Percentiles rank a stretch among this genome's conserved stretches.
These are phyloP conservation scores for Aspergillus phoenicis DNA, from an alignment of 2,329 filamentous ascomycete genomes.

Conservation along the genomic window DNA sequence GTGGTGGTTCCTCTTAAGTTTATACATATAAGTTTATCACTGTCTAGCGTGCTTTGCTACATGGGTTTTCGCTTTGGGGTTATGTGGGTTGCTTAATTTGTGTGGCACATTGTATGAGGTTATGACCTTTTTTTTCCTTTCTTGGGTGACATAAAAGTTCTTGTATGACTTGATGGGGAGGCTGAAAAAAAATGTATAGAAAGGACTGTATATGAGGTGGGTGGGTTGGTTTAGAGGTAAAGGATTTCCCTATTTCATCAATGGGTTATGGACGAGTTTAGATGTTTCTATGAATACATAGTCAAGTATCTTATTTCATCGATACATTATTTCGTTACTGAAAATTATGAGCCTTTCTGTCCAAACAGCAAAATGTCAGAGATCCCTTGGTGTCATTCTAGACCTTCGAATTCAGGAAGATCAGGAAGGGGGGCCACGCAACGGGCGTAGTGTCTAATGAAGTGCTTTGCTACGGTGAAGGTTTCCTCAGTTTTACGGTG, in stretches of 20 bases:
- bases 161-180: not conserved
- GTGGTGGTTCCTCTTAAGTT: constrained; percentile 43
- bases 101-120: not conserved
- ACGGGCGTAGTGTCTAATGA: no score
- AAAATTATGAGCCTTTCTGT: no score
- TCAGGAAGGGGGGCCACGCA: no score
- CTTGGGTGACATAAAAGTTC: not conserved
- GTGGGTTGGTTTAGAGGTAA: not conserved
- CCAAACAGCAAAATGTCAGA: no score
- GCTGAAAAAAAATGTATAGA: not conserved
- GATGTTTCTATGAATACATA: no score
- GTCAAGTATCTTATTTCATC: no score
- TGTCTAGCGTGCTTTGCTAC: constrained; percentile 4
- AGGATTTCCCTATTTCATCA: not conserved
- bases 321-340: no score
- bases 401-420: no score
- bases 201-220: not conserved
- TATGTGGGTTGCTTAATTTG: not conserved
- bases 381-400: no score
- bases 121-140: not conserved
- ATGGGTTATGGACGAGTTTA: no score
- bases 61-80: constrained; percentile 3
- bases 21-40: constrained; percentile 11
- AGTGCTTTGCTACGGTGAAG: no score
- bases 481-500: not conserved